Percentiles rank a stretch among this genome's conserved stretches.
These are phyloP conservation scores for Cerioporus squamosus DNA, from an alignment of 1,284 basidiomycete species.

Conservation along the genomic window DNA sequence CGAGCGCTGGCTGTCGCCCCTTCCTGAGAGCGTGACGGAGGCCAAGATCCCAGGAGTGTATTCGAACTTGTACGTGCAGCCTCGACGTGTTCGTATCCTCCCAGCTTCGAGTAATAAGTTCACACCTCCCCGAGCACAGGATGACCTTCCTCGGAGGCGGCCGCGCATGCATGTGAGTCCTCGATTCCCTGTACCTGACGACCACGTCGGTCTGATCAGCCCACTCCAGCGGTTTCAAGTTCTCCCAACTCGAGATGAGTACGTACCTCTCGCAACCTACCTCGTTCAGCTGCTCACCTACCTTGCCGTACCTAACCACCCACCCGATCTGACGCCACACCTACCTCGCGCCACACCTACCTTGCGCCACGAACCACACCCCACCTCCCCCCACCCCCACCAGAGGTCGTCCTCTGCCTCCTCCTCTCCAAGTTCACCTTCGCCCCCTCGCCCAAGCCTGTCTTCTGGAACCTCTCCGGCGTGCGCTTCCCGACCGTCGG, in stretches of 20 bases:
- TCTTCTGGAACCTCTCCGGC: too few species aligned
- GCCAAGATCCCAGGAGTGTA: slow-evolving; percentile 30
- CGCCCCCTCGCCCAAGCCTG: not conserved
- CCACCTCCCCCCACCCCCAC: not conserved
- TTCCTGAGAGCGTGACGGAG: slow-evolving; percentile 17
- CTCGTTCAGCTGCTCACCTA: not conserved
- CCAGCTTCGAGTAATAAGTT: too few species aligned
- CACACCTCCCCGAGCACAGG: not conserved
- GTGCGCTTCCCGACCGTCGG: slow-evolving; percentile 12
- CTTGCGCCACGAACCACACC: too few species aligned
- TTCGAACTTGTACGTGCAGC: slow-evolving; percentile 23
- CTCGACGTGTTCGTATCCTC: too few species aligned
- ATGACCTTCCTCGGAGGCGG: slow-evolving; percentile 25
- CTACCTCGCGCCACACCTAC: too few species aligned
- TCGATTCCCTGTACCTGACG: too few species aligned
- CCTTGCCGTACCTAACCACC: too few species aligned
- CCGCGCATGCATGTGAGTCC: slow-evolving; percentile 24
- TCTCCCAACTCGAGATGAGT: slow-evolving; percentile 25
- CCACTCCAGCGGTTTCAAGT: slow-evolving; percentile 20
- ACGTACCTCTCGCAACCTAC: not conserved
- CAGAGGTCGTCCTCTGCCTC: slow-evolving; percentile 4
- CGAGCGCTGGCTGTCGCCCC: slow-evolving; percentile 31
- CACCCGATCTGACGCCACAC: too few species aligned
- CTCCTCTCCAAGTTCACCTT: slow-evolving; percentile 12
- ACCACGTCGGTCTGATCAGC: too few species aligned